These are phyloP conservation scores for Coemansia sp. DNA, from an alignment of 192 early-diverging fungal species.

Conservation along the genomic window DNA sequence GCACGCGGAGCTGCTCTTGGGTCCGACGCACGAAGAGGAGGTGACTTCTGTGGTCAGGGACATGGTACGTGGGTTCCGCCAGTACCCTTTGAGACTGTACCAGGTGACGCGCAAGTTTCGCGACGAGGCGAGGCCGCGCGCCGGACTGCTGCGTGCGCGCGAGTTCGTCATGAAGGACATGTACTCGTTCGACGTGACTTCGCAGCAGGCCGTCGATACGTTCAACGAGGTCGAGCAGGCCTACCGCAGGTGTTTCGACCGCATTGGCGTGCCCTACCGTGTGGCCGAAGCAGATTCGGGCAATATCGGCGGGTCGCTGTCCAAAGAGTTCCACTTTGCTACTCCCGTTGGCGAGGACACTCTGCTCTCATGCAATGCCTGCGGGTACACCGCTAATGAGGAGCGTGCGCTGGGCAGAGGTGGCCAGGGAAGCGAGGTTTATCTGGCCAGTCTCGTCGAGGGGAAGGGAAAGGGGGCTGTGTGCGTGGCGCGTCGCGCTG, in stretches of 20 bases:
- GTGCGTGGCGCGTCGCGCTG: conserved; percentile 3
- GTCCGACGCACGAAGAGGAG: conserved; percentile 93
- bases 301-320: conserved; percentile 83
- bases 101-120: conserved; percentile 86
- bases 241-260: conserved; percentile 71
- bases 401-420: conserved; percentile 59
- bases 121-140: conserved; percentile 79
- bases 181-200: conserved; percentile 80
- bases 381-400: conserved; percentile 83
- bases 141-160: conserved; percentile 77
- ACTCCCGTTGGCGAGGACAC: conserved; percentile 80
- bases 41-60: conserved; percentile 70
- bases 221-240: conserved; percentile 73
- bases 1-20: conserved; percentile 63
- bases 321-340: conserved; percentile 88
- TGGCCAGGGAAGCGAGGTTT: background rate
- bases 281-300: conserved; percentile 91
- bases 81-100: conserved; percentile 82
- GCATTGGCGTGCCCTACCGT: conserved; percentile 76
- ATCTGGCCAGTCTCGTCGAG: conserved; percentile 8
- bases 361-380: conserved; percentile 65
- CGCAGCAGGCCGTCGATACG: conserved; percentile 65
- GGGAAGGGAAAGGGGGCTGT: background rate
- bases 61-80: conserved; percentile 65
- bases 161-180: conserved; percentile 98